Evolutionary conservation across 2,329 filamentous ascomycete genomes (phyloP).

Genomic region (Phaeosphaeria sp.): DNA sequence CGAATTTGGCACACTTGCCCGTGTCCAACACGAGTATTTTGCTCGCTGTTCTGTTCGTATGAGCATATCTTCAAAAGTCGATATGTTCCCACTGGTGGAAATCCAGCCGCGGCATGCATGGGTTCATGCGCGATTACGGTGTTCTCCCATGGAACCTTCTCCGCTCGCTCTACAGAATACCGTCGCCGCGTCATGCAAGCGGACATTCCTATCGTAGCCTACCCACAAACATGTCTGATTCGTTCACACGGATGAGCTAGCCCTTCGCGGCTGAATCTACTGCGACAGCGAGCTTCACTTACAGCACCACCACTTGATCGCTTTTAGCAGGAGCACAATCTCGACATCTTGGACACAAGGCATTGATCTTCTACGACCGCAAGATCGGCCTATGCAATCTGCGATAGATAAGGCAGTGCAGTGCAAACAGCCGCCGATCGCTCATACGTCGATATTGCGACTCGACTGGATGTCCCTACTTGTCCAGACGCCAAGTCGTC

Average conservation of each 20-base stretch:
- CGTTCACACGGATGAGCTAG: not conserved
- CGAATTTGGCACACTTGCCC: not conserved
- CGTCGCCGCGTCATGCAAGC: not conserved
- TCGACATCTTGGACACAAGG: not conserved
- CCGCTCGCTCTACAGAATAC: not conserved
- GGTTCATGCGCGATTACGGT: not conserved
- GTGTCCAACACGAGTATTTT: not conserved
- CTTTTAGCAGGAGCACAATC: not conserved
- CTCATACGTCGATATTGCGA: not conserved
- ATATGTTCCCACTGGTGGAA: constrained; percentile 3
- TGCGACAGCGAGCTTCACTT: not conserved
- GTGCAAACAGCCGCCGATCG: constrained; percentile 1
- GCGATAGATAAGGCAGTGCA: constrained; percentile 1
- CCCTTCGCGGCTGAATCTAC: not conserved
- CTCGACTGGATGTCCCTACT: not conserved
- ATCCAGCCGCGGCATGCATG: not conserved
- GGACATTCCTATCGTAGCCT: not conserved
- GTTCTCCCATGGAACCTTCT: not conserved
- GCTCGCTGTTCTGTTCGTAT: not conserved
- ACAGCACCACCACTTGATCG: not conserved
- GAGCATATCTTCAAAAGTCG: not conserved
- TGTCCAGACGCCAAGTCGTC: constrained; percentile 1
- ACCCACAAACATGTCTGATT: too few species aligned
- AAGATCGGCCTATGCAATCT: constrained; percentile 15
- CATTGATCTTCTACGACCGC: not conserved